Percentiles rank a stretch among this genome's conserved stretches.
These are phyloP conservation scores for Malbranchea cinnamomea DNA, from an alignment of 2,329 filamentous ascomycete species.

Conservation along the genomic window DNA sequence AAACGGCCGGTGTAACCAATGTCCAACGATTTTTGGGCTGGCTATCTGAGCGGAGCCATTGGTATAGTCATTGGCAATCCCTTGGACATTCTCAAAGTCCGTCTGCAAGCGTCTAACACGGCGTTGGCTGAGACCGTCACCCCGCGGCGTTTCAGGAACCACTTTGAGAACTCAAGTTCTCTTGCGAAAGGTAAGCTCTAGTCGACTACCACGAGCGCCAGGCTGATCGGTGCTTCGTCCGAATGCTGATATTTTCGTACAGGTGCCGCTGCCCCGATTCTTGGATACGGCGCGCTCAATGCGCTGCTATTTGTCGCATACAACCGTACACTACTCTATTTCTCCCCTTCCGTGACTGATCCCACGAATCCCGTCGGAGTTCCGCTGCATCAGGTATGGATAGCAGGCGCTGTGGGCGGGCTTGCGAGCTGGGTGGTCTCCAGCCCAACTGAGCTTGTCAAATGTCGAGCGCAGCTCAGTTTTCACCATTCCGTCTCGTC, in stretches of 20 bases:
- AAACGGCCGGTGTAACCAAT: conserved; percentile 29
- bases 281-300: conserved; percentile 84
- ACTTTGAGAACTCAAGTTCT: conserved; percentile 21
- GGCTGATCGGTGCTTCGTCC: not conserved
- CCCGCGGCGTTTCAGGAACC: conserved; percentile 14
- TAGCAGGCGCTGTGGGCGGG: conserved; percentile 67
- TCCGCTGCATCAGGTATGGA: conserved; percentile 53
- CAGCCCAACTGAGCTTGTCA: conserved; percentile 79
- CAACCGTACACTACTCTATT: conserved; percentile 58
- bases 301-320: conserved; percentile 82
- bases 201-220: not conserved
- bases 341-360: conserved; percentile 32
- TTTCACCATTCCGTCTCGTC: conserved; percentile 36
- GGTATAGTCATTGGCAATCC: conserved; percentile 85
- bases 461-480: conserved; percentile 70
- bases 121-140: conserved; percentile 13
- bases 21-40: conserved; percentile 87
- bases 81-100: conserved; percentile 65
- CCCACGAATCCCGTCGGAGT: conserved; percentile 29
- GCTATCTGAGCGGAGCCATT: conserved; percentile 72
- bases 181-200: conserved; percentile 24
- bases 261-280: conserved; percentile 70
- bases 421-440: conserved; percentile 75
- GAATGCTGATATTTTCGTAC: conserved; percentile 4
- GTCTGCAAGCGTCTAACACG: conserved; percentile 51